Evolutionary conservation across 805 yeast species (phyloP), one percentile per base, ranked within the genome.

Genomic region (Myxozyma monticola): DNA sequence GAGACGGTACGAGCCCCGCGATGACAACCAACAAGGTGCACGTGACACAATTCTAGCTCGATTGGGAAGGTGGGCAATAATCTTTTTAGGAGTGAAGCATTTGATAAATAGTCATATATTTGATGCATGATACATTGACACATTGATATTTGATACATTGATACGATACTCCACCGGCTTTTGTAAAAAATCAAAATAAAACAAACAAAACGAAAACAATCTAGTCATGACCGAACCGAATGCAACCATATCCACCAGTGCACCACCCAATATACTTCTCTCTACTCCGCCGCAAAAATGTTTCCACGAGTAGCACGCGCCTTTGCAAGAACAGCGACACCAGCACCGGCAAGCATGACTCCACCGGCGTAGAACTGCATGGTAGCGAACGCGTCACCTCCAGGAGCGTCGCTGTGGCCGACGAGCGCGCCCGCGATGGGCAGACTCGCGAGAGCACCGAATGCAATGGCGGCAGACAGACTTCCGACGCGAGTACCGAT

Each of bases 401-500:
- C 34, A 20, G 37, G 38, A 14, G 26, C 45, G 10, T 44, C 37
- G 38, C 42, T 29, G 36, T 31, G 17, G 33, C 57, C 41, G 28
- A 48, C 51, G 10, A 53, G 31, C 1, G 63, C 63, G 10, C 70
- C 70, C 2, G 66, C 69, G 22, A 66, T 41, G 2, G 71, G 68
- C 5, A 65, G 59, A 1, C 66, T 67, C 1, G 65, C 49, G 5
- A 67, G 61, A 12, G 62, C 56, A 1, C 76, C 81, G 59, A 77
- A 74, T 0, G 90, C 76, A 35, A 84, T 81, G 6, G 75, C 62
- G 6, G 77, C 71, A 34, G 85, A 71, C 1, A 88, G 76, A 35
- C 80, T 48, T 2, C 87, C 86, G 86, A 87, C 84, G 6, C 70
- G 56, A 3, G 62, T 61, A 8, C 71, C 70, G 21, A 65, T 57